Conservation (phyloP, 768 basidiomycete species). For the Suillus subluteus region DNA sequence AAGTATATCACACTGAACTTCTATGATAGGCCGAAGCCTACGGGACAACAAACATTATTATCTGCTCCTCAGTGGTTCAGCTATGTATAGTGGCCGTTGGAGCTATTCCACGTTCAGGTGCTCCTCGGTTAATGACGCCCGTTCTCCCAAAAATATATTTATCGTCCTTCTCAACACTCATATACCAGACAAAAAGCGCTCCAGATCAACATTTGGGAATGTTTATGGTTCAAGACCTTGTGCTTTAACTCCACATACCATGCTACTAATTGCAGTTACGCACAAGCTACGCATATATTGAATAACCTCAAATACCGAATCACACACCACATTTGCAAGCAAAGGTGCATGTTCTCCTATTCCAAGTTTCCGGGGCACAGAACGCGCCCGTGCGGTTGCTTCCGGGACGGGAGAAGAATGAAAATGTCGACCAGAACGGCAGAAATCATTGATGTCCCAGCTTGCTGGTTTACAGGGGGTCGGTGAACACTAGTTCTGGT, state of each 20-base stretch:
- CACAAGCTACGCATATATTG: background rate
- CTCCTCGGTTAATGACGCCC: background rate
- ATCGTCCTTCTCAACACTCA: background rate
- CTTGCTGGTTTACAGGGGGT: background rate
- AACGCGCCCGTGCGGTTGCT: background rate
- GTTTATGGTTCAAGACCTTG: background rate
- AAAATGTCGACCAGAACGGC: background rate
- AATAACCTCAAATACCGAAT: background rate
- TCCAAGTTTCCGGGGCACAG: background rate
- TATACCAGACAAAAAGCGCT: background rate
- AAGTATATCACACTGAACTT: background rate
- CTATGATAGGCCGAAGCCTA: background rate
- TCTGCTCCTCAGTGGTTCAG: background rate
- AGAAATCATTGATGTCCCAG: background rate
- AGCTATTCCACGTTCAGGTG: background rate
- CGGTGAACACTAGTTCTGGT: background rate
- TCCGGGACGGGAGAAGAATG: background rate
- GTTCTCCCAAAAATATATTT: background rate
- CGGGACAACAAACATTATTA: background rate
- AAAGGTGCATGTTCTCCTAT: conserved; percentile 4
- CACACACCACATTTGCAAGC: background rate
- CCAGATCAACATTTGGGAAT: background rate
- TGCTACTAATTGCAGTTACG: background rate
- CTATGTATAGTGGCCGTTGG: background rate
- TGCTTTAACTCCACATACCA: background rate